These are phyloP conservation scores for Pelargonium exstipulatum DNA, from an alignment of 441 rosid species.

Conservation along the genomic window DNA sequence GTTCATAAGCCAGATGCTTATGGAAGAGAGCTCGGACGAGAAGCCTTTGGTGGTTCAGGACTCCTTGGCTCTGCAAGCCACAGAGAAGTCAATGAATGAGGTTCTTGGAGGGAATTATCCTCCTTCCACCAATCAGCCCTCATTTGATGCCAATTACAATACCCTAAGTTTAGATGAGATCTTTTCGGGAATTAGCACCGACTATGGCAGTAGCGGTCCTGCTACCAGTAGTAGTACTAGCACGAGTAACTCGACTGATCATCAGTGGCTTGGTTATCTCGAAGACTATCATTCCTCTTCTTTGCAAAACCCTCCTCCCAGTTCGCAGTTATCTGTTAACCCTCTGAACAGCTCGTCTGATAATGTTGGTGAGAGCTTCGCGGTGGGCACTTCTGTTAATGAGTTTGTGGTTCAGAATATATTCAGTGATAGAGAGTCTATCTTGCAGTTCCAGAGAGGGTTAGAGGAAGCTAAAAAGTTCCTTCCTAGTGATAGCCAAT, in stretches of 20 bases:
- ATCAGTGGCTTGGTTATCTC: too few relatives aligned
- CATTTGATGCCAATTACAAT: slow-evolving; percentile 17
- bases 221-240: too few relatives aligned
- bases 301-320: too few relatives aligned
- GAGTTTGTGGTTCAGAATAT: slow-evolving; percentile 34
- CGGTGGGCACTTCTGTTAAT: slow-evolving; percentile 22
- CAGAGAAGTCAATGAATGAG: slow-evolving; percentile 59
- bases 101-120: slow-evolving; percentile 44
- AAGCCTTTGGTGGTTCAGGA: slow-evolving; percentile 43
- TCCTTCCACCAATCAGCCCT: slow-evolving; percentile 21
- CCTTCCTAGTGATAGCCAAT: slow-evolving; percentile 33
- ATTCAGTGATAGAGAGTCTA: slow-evolving; percentile 35
- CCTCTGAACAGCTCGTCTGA: too few relatives aligned
- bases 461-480: slow-evolving; percentile 54
- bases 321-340: too few relatives aligned
- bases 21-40: slow-evolving; percentile 63
- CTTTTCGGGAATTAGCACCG: too few relatives aligned
- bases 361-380: slow-evolving; percentile 13
- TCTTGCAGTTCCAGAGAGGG: slow-evolving; percentile 46
- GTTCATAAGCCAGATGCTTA: slow-evolving; percentile 54
- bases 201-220: too few relatives aligned
- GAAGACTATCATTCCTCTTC: too few relatives aligned
- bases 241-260: too few relatives aligned
- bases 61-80: slow-evolving; percentile 52
- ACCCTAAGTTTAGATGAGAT: too few relatives aligned